Conservation (phyloP, 495 filamentous ascomycete species). For the Extremus antarcticus region DNA sequence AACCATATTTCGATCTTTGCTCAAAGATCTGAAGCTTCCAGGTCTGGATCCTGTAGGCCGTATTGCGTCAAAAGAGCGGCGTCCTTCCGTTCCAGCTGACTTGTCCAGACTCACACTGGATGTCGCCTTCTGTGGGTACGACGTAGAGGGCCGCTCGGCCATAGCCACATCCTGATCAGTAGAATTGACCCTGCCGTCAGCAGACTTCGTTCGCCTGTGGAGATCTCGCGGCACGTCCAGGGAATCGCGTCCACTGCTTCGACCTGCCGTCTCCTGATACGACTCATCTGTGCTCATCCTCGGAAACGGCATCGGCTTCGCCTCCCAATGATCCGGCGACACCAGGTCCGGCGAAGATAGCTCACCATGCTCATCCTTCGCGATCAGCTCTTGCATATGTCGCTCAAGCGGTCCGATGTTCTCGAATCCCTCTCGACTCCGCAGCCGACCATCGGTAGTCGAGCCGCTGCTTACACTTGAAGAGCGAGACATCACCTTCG, state of each 20-base stretch:
- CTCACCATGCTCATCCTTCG: conserved; percentile 12
- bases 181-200: conserved; percentile 12
- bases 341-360: conserved; percentile 13
- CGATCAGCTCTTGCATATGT: conserved; percentile 47
- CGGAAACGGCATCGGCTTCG: conserved; percentile 3
- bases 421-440: background rate
- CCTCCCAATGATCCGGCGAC: conserved; percentile 32
- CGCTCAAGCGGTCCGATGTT: conserved; percentile 50
- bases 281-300: background rate
- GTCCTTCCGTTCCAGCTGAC: conserved; percentile 19
- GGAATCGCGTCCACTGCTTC: background rate
- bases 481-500: conserved; percentile 2
- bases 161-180: background rate
- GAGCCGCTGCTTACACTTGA: conserved; percentile 9
- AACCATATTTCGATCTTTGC: conserved; percentile 22
- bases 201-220: conserved; percentile 16
- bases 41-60: conserved; percentile 19
- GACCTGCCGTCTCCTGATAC: background rate
- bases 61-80: conserved; percentile 15
- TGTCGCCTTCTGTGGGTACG: background rate
- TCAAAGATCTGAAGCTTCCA: conserved; percentile 23
- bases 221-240: conserved; percentile 4
- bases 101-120: conserved; percentile 19
- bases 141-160: background rate
- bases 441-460: background rate